Base-by-base conservation (phyloP, 1,284 basidiomycete genomes). In the Trametes hirsuta region DNA sequence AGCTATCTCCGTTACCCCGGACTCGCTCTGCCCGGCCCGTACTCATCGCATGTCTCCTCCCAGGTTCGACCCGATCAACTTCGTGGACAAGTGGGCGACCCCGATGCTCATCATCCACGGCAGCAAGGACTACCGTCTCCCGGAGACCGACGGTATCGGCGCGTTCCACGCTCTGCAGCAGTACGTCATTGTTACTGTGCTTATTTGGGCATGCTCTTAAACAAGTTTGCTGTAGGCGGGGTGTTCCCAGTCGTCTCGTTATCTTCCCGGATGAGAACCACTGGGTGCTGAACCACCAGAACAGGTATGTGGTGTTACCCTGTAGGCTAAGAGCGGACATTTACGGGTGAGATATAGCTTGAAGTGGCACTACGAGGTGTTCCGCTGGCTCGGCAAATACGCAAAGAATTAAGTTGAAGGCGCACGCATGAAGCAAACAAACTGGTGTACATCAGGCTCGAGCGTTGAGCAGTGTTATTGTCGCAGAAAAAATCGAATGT, bases 221-320 rank as follows among this genome's bases (percentile, higher is more conserved):
- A 8, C n/a, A 15, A 21, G 2, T 18, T 4, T 35, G 8, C n/a
- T n/a, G 51, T 61, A 93, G 93, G 66, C 84, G 81, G 52, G 86
- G 85, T 12, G 77, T 97, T 34, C 91, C 91, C 5, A 91, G 86
- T 63, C 85, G 95, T 51, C 81, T 97, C 50, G 84, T 97, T 10
- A 87, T 95, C 66, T 97, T 97, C 83, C 92, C 92, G 0, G 88
- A 94, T 68, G 95, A 97, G 79, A 97, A 97, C 69, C 95, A 97
- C 73, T 96, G 93, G 93, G 91, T 93, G 10, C 66, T 90, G 60
- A 84, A 91, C 58, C 87, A 88, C 63, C 87, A 86, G 53, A 93
- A 93, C 68, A 90, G 84, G 84, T 85, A 35, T 37, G 76, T 66
- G 35, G 22, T 8, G 5, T 25, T 39, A 37, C 35, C 18, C 10